Percentiles rank a stretch among this genome's conserved stretches.
Evolutionary conservation across 2,329 filamentous ascomycete genomes (phyloP).

Genomic region (Albophoma yamanashiensis): DNA sequence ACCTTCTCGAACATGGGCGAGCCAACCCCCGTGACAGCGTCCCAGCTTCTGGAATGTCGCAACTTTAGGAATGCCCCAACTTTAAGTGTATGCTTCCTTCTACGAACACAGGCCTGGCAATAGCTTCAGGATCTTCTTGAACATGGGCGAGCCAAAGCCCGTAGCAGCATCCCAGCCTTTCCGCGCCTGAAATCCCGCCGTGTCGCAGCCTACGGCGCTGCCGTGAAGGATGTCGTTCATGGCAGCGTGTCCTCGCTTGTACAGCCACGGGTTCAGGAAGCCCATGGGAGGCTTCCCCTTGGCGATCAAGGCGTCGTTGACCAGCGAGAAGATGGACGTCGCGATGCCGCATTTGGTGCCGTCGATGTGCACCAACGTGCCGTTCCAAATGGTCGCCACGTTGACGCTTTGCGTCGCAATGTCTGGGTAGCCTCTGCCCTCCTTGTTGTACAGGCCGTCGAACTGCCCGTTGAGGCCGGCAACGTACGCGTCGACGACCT

Average conservation of each 20-base stretch:
- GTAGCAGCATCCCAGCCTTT: neutral
- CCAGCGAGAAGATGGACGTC: neutral
- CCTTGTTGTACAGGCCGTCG: neutral
- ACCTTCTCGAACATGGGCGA: too few species aligned
- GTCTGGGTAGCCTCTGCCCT: neutral
- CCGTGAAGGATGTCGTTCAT: neutral
- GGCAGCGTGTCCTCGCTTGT: neutral
- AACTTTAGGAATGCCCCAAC: too few species aligned
- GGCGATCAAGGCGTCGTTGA: neutral
- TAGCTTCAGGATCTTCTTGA: neutral
- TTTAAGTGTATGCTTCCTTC: too few species aligned
- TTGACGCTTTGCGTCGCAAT: neutral
- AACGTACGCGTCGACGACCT: neutral
- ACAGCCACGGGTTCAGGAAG: neutral
- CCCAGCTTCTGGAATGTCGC: too few species aligned
- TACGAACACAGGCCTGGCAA: neutral
- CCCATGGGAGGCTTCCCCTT: neutral
- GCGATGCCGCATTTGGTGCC: neutral
- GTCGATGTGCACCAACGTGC: neutral
- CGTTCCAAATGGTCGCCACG: neutral
- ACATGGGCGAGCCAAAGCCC: neutral
- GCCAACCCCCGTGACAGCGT: too few species aligned
- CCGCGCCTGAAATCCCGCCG: neutral
- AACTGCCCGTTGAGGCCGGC: neutral
- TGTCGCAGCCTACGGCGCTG: neutral